Base-by-base conservation (phyloP, 2,329 filamentous ascomycete species). In the Bisporella sp. region DNA sequence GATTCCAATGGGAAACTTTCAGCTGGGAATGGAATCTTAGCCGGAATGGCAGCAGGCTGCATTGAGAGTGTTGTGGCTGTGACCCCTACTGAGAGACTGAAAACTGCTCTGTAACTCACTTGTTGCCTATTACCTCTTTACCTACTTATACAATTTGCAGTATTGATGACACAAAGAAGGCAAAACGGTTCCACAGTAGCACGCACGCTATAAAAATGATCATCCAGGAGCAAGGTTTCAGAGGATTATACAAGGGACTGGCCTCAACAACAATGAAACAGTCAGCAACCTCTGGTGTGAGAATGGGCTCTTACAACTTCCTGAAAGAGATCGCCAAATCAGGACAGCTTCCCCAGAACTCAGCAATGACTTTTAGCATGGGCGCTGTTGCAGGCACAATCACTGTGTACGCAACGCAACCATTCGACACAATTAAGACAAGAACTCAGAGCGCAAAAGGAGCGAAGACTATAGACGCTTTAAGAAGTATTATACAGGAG, bases 1-100 rank as follows among this genome's bases (percentile, higher is more conserved):
- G 74, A 78, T 51, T 73, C 78, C 5, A 75, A 75, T 2, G 80
- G 79, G 0, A 75, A 71, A 2, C 65, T 84, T 6, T 77, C 78
- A 0, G 73, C 79, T 0, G 57, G 71, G 1, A 69, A 76, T 2
- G 82, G 78, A 31, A 70, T 85, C 5, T 60, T 78, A 0, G 81
- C 80, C 5, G 82, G 82, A 6, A 84, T 85, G 78, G 68, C 72
- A 1, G 77, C 79, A 0, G 82, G 82, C 0, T 73, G 78, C 1
- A 74, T 81, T 0, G 81, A 82, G 40, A 80, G 75, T 47, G 70
- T 81, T 0, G 72, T 78, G 12, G 81, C 79, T 2, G 81, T 85
- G 2, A 86, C 82, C 1, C 82, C 82, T 0, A 83, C 80, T 0
- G 82, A 86, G 59, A 72, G 82, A 29, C 78, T 85, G 61, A 86